These are phyloP conservation scores for Tremella fuciformis DNA, from an alignment of 768 basidiomycete genomes.

Conservation along the genomic window DNA sequence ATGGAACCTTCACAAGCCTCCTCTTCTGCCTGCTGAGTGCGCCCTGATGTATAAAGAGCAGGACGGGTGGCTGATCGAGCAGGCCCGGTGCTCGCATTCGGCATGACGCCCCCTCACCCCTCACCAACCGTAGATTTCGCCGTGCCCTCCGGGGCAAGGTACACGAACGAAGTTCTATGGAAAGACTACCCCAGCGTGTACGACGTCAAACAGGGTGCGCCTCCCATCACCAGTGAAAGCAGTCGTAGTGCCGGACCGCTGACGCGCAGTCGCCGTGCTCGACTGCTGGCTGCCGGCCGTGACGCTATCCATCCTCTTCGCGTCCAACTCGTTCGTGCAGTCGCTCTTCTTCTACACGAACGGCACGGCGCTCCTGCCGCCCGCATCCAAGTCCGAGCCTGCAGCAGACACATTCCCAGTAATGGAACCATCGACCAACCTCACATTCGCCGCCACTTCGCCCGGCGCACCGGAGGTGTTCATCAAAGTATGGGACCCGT, in stretches of 20 bases:
- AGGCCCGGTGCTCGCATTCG: not conserved
- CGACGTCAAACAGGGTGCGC: conserved; percentile 36
- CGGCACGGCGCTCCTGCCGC: conserved; percentile 16
- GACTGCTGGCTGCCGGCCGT: conserved; percentile 39
- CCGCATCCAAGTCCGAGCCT: too few species aligned
- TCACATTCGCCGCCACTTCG: not conserved
- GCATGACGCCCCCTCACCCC: conserved; percentile 3
- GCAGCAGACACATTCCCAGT: too few species aligned
- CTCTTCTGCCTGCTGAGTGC: too few species aligned
- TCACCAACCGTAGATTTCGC: conserved; percentile 3
- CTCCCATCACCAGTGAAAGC: not conserved
- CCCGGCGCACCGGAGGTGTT: not conserved
- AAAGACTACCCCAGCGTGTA: conserved; percentile 15
- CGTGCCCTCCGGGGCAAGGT: not conserved
- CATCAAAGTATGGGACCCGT: conserved; percentile 15
- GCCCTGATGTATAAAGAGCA: too few species aligned
- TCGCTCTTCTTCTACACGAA: conserved; percentile 22
- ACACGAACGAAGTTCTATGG: conserved; percentile 10
- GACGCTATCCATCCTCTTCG: conserved; percentile 24
- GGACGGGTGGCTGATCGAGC: too few species aligned
- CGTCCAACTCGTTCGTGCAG: conserved; percentile 13
- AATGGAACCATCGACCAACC: too few species aligned
- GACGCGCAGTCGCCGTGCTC: conserved; percentile 26
- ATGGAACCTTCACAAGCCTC: too few species aligned
- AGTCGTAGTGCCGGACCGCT: too few species aligned